Base-by-base conservation (phyloP, 163 green algal genomes). In the Chloromonas sp. region DNA sequence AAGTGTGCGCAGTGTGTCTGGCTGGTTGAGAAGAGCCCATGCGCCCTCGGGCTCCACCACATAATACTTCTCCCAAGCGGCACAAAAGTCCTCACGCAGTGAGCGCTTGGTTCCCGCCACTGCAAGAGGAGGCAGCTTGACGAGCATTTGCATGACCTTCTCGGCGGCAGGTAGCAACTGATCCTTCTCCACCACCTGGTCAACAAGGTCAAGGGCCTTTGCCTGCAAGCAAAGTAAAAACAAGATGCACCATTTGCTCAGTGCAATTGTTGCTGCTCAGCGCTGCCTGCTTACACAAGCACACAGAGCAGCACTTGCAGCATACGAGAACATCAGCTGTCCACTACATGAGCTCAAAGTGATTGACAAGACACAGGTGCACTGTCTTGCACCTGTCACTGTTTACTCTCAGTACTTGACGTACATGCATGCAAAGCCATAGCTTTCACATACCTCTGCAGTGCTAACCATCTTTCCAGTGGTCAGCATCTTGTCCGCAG, bases 401-500 rank as follows among this genome's bases (percentile, higher is more conserved):
- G 36, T 36, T 36, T 36, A 36, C 36, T 36, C 36, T 36, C 36
- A 76, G 66, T 76, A 8, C 5, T 8, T 76, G 66, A 8, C 66
- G 5, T 76, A 11, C 66, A 76, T 76, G 5, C 66, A 76, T 76
- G 82, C 79, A 62, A 83, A 36, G 82, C 62, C 60, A 13, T 59
- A n/a, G 66, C 66, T 80, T 13, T 1, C 11, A 80, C 62, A 84
- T 60, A 82, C 90, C 70, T 89, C 82, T 0, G 84, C 15, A 0
- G 91, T 71, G 0, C 11, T 13, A 1, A 89, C 85, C 87, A 94
- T 85, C 70, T 85, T 87, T 0, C 89, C 92, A 0, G 83, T 85
- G 60, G 93, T 81, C 62, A 94, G 81, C 58, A 94, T 81, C 58
- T 86, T 82, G 74, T 95, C 89, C 0, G 92, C 94, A 14, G 79